Base-by-base conservation (phyloP, 2,329 filamentous ascomycete species). In the Fusarium pseudoanthophilum region DNA sequence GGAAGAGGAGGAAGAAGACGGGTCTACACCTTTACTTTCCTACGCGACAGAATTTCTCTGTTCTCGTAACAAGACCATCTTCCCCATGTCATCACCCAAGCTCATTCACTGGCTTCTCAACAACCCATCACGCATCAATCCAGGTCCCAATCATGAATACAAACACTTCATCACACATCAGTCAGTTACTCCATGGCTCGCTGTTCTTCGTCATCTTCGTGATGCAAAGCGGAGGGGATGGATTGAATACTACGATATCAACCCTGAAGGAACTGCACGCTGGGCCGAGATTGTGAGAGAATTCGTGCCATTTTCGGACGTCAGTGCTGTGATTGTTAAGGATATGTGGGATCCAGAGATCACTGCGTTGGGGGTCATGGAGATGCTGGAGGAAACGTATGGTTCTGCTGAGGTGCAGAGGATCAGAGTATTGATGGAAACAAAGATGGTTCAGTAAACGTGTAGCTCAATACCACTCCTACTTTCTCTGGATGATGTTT, bases 31-130 rank as follows among this genome's bases (percentile, higher is more conserved):
- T 2, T 36, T 67, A 21, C 39, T 67, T 3, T 65, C 60, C 16
- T 67, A 67, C 13, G 51, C 64, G 15, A 66, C 61, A 28, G 61
- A 67, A 15, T 66, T 66, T 7, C 32, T 67, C n/a, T 67, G 61
- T 13, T 66, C 64, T 26, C 60, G 64, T 7, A 67, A 45, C 37
- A 67, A 66, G 9, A 67, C 61, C 16, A 66, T 67, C 10, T 67
- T 67, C n/a, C 64, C 61, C 10, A 5, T 24, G 10, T 67, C 64
- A 11, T 67, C 61, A 2, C 51, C 37, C 11, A 21, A 32, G 9
- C 61, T 67, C 15, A 30, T 67, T 7, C 20, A 4, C 9, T 67
- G 62, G n/a, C 51, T 67, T 39, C 64, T 67, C 13, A 36, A 57
- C 6, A 53, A 67, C 5, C 43, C 26, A 4, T 39, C 60, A 24